Evolutionary conservation across 164 flowering plant species (phyloP).

Genomic region (Chimonanthus salicifolius): DNA sequence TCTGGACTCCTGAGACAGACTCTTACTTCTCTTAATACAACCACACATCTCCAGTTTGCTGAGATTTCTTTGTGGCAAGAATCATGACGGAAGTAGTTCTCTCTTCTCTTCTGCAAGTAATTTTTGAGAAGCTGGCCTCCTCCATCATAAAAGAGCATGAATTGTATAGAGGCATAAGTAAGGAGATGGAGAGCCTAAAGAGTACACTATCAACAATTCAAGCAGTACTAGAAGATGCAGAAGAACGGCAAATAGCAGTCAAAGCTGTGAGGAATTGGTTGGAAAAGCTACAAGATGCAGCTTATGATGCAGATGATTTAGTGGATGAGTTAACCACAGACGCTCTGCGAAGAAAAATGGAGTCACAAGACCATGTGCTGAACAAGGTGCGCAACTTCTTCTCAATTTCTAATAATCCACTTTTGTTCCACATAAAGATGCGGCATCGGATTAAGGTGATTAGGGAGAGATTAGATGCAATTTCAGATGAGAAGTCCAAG

Average conservation of each 20-base stretch:
- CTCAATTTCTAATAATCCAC: background rate
- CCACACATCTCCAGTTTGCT: background rate
- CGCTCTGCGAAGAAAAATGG: background rate
- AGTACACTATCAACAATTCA: background rate
- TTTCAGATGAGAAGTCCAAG: slow-evolving; percentile 1
- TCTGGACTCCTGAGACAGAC: background rate
- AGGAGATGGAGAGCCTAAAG: background rate
- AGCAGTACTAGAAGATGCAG: slow-evolving; percentile 10
- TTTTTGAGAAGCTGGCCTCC: background rate
- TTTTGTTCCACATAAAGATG: background rate
- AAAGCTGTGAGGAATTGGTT: background rate
- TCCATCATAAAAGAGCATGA: background rate
- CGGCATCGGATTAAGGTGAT: slow-evolving; percentile 1
- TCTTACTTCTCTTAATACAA: background rate
- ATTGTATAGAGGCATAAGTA: background rate
- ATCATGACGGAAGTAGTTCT: background rate
- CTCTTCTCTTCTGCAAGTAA: background rate
- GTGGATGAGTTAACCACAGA: slow-evolving; percentile 5
- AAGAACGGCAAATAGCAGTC: background rate
- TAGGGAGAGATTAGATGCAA: background rate
- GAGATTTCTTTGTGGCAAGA: background rate
- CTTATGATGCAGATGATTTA: slow-evolving; percentile 10
- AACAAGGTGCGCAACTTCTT: slow-evolving; percentile 3
- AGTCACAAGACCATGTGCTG: background rate
- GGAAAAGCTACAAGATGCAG: slow-evolving; percentile 4